Evolutionary conservation across 2,329 filamentous ascomycete species (phyloP).

Genomic region (Aschersonia sp.): DNA sequence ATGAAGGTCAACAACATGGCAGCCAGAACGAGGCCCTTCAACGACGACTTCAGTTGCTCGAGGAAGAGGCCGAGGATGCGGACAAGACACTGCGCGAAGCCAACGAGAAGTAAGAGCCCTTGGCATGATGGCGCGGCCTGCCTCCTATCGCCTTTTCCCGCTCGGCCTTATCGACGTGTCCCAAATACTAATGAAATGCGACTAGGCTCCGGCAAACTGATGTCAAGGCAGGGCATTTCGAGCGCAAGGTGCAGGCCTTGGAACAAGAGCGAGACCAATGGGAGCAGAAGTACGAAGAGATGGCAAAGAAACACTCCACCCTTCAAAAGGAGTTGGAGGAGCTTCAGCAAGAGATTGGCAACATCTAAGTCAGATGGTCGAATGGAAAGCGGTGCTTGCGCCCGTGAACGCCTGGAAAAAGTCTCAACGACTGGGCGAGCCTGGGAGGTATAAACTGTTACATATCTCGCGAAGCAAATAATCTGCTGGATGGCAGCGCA

Average conservation of each 20-base stretch:
- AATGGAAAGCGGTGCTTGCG: constrained; percentile 8
- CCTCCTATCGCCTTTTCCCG: neutral
- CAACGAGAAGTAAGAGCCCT: constrained; percentile 80
- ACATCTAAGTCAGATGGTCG: constrained; percentile 49
- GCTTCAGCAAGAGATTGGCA: constrained; percentile 82
- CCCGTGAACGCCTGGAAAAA: neutral
- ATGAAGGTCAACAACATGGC: constrained; percentile 68
- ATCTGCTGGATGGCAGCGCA: too few species aligned
- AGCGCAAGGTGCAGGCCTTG: constrained; percentile 96
- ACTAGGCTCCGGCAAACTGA: constrained; percentile 92
- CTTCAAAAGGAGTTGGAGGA: constrained; percentile 86
- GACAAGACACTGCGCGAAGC: constrained; percentile 94
- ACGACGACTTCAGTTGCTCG: constrained; percentile 85
- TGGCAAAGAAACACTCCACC: constrained; percentile 73
- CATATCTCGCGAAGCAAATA: too few species aligned
- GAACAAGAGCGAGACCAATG: constrained; percentile 85
- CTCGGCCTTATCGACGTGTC: neutral
- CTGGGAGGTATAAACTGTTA: neutral
- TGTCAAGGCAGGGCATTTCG: constrained; percentile 97
- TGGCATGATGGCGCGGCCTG: neutral
- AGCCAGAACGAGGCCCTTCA: constrained; percentile 85
- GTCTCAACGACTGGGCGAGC: neutral
- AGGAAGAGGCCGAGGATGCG: constrained; percentile 94
- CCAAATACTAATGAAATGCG: constrained; percentile 6
- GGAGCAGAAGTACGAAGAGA: constrained; percentile 97